phyloP scores from a whole-genome alignment of 1,139 yeast species.

The Protomyces gravidus region DNA sequence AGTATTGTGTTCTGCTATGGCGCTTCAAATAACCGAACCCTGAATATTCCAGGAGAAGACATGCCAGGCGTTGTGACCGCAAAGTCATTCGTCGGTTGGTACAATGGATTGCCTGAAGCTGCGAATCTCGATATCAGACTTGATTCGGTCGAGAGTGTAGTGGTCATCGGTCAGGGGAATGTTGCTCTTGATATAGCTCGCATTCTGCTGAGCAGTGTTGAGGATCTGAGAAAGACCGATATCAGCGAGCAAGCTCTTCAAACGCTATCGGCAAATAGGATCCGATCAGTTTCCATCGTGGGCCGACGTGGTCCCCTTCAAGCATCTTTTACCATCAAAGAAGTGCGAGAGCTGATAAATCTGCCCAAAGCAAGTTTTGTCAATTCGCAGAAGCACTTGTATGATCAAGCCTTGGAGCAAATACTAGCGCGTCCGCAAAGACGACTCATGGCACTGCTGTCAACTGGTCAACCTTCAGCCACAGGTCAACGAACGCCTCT shows the following conservation, averaged over 20 bases:
- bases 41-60: constrained; percentile 59
- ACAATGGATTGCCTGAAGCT: constrained; percentile 77
- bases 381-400: constrained; percentile 50
- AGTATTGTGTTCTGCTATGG: constrained; percentile 81
- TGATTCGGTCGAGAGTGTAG: constrained; percentile 58
- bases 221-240: constrained; percentile 59
- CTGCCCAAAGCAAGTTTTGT: constrained; percentile 56
- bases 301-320: constrained; percentile 74
- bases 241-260: constrained; percentile 61
- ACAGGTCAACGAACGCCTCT: constrained; percentile 30
- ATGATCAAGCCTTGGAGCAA: constrained; percentile 37
- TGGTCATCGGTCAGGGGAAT: constrained; percentile 92
- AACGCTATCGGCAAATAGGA: constrained; percentile 50
- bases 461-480: constrained; percentile 43
- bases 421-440: constrained; percentile 60
- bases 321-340: constrained; percentile 89
- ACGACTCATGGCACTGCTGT: constrained; percentile 61
- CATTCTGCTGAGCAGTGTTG: constrained; percentile 57
- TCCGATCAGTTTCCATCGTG: constrained; percentile 63
- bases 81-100: constrained; percentile 89
- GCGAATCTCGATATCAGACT: constrained; percentile 51
- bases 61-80: constrained; percentile 70
- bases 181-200: constrained; percentile 95
- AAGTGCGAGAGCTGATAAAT: constrained; percentile 75
- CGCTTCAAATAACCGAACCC: constrained; percentile 57